A percentile compares a stretch with the other conserved stretches of the same genome.
Evolutionary conservation across 768 basidiomycete genomes (phyloP).

Genomic region (Trametes cinnabarina): DNA sequence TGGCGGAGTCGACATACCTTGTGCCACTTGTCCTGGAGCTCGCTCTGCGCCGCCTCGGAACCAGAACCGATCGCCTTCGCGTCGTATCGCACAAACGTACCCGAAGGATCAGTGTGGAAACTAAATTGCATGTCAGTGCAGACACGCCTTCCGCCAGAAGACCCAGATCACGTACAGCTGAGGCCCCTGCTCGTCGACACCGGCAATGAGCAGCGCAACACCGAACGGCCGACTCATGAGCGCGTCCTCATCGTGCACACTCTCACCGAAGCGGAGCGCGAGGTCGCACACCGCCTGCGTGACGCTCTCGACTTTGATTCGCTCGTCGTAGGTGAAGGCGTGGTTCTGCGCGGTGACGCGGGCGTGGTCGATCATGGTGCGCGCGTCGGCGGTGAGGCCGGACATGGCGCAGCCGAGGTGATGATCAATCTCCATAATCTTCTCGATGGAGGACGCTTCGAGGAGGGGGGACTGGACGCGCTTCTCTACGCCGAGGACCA

Average conservation of each 20-base stretch:
- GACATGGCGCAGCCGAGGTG: constrained; percentile 99
- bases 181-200: constrained; percentile 92
- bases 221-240: constrained; percentile 99
- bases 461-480: constrained; percentile 96
- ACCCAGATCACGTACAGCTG: constrained; percentile 69
- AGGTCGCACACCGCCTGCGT: constrained; percentile 98
- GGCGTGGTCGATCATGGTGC: constrained; percentile 99
- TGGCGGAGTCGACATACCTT: constrained; percentile 52
- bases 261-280: constrained; percentile 96
- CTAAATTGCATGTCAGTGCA: constrained; percentile 38
- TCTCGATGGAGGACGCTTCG: constrained; percentile 94
- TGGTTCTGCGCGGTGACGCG: constrained; percentile 96
- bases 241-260: constrained; percentile 97
- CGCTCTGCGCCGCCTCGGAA: constrained; percentile 95
- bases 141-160: not conserved
- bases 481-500: constrained; percentile 95
- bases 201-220: constrained; percentile 96
- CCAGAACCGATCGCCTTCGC: constrained; percentile 99
- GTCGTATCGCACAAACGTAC: constrained; percentile 94
- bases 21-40: constrained; percentile 96
- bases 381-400: constrained; percentile 93
- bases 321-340: constrained; percentile 94
- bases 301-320: constrained; percentile 94
- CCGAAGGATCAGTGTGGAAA: constrained; percentile 97
- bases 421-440: constrained; percentile 98